A percentile compares a stretch with the other conserved stretches of the same genome.
Evolutionary conservation across 768 basidiomycete species (phyloP).

Genomic region (Suillus bovinus): DNA sequence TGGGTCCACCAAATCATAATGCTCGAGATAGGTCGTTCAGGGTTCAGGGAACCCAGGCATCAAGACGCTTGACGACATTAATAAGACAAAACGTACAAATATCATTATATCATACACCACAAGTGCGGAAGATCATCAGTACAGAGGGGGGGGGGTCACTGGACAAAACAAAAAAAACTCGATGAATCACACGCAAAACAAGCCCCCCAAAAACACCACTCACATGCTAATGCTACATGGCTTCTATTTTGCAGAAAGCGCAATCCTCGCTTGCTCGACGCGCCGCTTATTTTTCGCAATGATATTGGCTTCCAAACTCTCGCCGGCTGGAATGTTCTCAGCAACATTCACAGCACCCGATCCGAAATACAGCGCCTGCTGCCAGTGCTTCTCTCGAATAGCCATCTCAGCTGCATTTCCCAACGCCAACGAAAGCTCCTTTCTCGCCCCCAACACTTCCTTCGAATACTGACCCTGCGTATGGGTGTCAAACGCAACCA

Average conservation of each 20-base stretch:
- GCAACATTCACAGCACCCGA: constrained; percentile 23
- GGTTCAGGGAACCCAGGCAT: background rate
- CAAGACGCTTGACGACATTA: background rate
- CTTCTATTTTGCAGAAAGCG: background rate
- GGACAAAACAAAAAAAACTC: background rate
- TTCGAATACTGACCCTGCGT: constrained; percentile 26
- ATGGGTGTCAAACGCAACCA: constrained; percentile 32
- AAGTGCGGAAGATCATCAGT: background rate
- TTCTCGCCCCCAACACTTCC: constrained; percentile 23
- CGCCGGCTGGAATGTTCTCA: constrained; percentile 16
- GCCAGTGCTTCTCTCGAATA: constrained; percentile 19
- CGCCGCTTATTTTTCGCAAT: constrained; percentile 27
- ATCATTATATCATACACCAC: background rate
- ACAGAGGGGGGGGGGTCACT: background rate
- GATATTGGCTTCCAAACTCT: constrained; percentile 17
- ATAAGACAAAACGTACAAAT: background rate
- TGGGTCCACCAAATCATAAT: background rate
- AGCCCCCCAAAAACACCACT: background rate
- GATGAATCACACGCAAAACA: background rate
- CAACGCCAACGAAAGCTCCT: constrained; percentile 33
- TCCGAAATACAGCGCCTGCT: constrained; percentile 28
- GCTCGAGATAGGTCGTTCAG: background rate
- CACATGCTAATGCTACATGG: background rate
- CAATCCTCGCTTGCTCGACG: constrained; percentile 19
- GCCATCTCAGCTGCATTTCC: constrained; percentile 40